These are phyloP conservation scores for Exophiala calicioides DNA, from an alignment of 2,329 filamentous ascomycete species.

Conservation along the genomic window DNA sequence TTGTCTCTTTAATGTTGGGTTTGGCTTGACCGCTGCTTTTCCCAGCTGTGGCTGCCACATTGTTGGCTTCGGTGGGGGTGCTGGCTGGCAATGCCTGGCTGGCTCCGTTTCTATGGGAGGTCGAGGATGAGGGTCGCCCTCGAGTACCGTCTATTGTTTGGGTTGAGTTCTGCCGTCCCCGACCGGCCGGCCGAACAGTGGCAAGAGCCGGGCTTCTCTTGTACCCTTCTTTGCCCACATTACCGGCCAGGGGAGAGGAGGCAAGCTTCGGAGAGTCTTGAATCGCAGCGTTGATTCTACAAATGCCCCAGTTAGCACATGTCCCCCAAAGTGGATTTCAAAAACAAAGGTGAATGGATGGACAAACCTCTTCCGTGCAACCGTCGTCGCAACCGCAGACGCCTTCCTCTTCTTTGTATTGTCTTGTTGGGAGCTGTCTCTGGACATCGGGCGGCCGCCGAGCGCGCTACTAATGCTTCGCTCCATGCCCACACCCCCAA, in stretches of 20 bases:
- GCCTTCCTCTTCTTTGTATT: slow-evolving; percentile 34
- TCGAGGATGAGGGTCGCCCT: slow-evolving; percentile 52
- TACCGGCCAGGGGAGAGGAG: slow-evolving; percentile 73
- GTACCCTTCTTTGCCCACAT: slow-evolving; percentile 61
- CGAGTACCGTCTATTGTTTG: slow-evolving; percentile 49
- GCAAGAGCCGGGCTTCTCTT: slow-evolving; percentile 63
- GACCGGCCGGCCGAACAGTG: slow-evolving; percentile 63
- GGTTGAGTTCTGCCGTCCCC: slow-evolving; percentile 74
- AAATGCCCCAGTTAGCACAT: not conserved
- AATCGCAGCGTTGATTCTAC: slow-evolving; percentile 38
- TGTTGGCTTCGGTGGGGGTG: slow-evolving; percentile 36
- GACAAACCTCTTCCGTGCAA: slow-evolving; percentile 71
- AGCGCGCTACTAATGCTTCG: slow-evolving; percentile 60
- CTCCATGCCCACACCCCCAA: slow-evolving; percentile 57
- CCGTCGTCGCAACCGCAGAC: slow-evolving; percentile 32
- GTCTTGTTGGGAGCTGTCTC: slow-evolving; percentile 32
- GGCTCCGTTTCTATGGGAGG: slow-evolving; percentile 62
- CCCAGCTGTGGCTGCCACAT: slow-evolving; percentile 34
- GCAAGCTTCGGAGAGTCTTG: slow-evolving; percentile 68
- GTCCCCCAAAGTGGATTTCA: not conserved
- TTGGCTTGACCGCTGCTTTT: slow-evolving; percentile 52
- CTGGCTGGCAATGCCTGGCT: slow-evolving; percentile 51
- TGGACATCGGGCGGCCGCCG: slow-evolving; percentile 30
- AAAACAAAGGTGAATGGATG: too few species aligned
- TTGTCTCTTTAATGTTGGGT: slow-evolving; percentile 53